phyloP scores from a whole-genome alignment of 306 rosid species.

The Quercus bicolor region DNA sequence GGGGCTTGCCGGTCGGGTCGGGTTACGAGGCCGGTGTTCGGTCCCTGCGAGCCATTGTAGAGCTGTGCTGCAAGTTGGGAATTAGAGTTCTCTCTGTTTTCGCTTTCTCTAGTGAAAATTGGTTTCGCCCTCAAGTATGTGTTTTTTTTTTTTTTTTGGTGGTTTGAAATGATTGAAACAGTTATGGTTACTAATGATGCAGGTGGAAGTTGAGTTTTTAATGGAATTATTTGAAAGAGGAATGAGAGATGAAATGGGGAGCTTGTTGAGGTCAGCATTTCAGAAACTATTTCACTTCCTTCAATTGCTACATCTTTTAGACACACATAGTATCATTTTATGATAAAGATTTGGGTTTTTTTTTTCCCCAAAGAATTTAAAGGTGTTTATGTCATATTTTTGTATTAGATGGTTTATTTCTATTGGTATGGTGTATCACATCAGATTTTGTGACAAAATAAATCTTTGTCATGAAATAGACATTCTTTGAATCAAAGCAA shows the following conservation, averaged over 20 bases:
- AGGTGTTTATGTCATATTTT: too few relatives aligned
- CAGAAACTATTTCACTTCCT: too few relatives aligned
- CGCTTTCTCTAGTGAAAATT: slow-evolving; percentile 58
- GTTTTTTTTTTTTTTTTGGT: not conserved
- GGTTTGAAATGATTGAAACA: too few relatives aligned
- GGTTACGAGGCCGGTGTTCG: slow-evolving; percentile 60
- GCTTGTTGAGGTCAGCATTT: slow-evolving; percentile 35
- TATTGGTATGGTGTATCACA: too few relatives aligned
- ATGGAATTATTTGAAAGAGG: slow-evolving; percentile 47
- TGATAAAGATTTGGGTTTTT: too few relatives aligned
- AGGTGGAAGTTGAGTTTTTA: slow-evolving; percentile 65
- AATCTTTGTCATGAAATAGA: too few relatives aligned
- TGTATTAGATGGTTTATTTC: too few relatives aligned
- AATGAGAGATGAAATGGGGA: slow-evolving; percentile 32
- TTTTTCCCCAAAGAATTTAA: too few relatives aligned
- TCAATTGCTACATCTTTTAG: too few relatives aligned
- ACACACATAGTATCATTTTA: too few relatives aligned
- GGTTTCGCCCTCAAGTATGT: slow-evolving; percentile 59
- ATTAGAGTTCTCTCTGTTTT: slow-evolving; percentile 60
- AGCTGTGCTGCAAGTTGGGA: slow-evolving; percentile 51
- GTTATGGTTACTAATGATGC: not conserved
- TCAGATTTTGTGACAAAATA: too few relatives aligned
- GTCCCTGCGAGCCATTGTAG: slow-evolving; percentile 35
- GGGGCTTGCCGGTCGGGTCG: slow-evolving; percentile 32
- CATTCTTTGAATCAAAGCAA: too few relatives aligned